Conservation (phyloP, 2,329 filamentous ascomycete species). For the Penicillium sp. region DNA sequence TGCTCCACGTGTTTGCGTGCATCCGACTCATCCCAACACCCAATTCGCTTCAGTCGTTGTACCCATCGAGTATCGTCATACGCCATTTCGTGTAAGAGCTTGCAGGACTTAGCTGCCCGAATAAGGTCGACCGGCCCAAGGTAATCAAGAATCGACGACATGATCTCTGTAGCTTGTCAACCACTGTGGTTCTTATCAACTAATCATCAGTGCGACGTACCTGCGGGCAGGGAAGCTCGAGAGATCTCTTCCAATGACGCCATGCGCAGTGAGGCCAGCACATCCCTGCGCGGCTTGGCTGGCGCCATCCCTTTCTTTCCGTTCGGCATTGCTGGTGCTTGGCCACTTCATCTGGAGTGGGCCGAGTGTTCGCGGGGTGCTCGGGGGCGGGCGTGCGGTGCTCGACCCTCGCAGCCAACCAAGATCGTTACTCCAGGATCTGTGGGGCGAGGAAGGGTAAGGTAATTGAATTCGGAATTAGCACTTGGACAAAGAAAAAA, state of each 20-base stretch:
- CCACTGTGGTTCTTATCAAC: neutral
- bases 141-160: conserved; percentile 85
- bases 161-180: conserved; percentile 66
- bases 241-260: conserved; percentile 73
- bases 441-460: neutral
- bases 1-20: conserved; percentile 81
- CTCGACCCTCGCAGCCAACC: neutral
- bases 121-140: conserved; percentile 83
- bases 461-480: neutral
- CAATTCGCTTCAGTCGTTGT: conserved; percentile 79
- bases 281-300: conserved; percentile 46
- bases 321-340: conserved; percentile 46
- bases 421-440: neutral
- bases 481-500: neutral
- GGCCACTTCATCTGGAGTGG: conserved; percentile 28
- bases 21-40: conserved; percentile 87
- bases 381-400: conserved; percentile 1
- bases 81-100: conserved; percentile 92
- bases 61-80: conserved; percentile 98
- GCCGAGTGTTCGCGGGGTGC: conserved; percentile 5
- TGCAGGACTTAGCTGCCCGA: conserved; percentile 79
- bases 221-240: conserved; percentile 79
- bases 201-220: conserved; percentile 48
- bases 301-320: conserved; percentile 46
- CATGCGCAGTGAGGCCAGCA: conserved; percentile 76